Base-by-base conservation (phyloP, 176 grass and related monocot species). In the Poa pratensis region DNA sequence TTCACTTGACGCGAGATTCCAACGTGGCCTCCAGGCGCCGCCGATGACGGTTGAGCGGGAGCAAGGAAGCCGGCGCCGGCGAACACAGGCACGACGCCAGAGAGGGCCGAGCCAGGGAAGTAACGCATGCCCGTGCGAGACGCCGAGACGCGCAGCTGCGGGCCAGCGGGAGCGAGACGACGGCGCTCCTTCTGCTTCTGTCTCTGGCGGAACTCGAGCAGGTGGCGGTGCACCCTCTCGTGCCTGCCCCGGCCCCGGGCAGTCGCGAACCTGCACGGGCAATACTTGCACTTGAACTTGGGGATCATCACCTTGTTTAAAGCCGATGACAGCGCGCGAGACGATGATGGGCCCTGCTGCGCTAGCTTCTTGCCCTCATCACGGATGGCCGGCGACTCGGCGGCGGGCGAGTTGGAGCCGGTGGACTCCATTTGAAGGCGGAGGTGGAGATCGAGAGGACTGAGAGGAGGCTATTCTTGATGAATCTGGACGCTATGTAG, bases 161-260 rank as follows among this genome's bases (percentile, higher is more conserved):
- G 26, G 24, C 13, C 13, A 30, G 5, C 26, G 0, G 5, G 61
- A 64, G 26, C 0, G 13, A 28, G 61, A 64, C 26, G 13, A 30
- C 26, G 24, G 9, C 15, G 49, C 49, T 10, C 42, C 42, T 51
- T 9, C 49, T 63, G 12, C 13, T 63, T 28, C 24, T 27, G 11
- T 1, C 2, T 30, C 24, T 16, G 11, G 11, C 1, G 13, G 1
- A 0, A 4, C 3, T 11, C 9, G n/a, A 0, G 9, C 3, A 7
- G 24, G 60, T 28, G 5, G 4, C 13, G 14, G 12, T 63, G 24
- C 24, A 13, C 12, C 5, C 27, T 30, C 26, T 63, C 5, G 24
- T 63, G 69, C n/a, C n/a, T 2, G 40, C 2, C n/a, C 39, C 20
- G 69, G 12, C 35, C 39, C n/a, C 1, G 1, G 12, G 5, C 2